phyloP scores from a whole-genome alignment of 2,329 filamentous ascomycete species.

The Paecilomyces sp. region DNA sequence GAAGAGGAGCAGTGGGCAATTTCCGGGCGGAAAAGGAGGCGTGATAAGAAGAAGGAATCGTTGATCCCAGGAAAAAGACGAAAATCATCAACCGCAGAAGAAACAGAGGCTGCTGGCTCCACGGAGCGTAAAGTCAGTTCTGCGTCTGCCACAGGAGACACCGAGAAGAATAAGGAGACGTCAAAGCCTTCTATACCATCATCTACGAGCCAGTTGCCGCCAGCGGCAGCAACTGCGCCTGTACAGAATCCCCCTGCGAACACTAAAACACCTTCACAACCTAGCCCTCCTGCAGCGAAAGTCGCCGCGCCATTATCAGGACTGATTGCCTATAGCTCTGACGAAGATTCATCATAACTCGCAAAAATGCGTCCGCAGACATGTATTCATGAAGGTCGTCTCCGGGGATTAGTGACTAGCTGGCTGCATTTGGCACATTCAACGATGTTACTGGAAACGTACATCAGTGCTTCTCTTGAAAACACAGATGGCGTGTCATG shows the following conservation, averaged over 20 bases:
- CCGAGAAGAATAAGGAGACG: neutral
- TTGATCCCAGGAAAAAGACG: slow-evolving; percentile 35
- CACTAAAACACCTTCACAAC: neutral
- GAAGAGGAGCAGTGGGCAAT: slow-evolving; percentile 44
- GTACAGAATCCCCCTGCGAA: neutral
- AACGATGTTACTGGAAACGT: neutral
- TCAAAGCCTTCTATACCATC: neutral
- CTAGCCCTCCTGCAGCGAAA: slow-evolving; percentile 11
- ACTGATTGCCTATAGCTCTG: slow-evolving; percentile 32
- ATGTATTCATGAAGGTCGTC: neutral
- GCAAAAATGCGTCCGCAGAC: neutral
- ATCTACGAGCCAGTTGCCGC: neutral
- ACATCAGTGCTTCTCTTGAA: neutral
- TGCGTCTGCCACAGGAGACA: neutral
- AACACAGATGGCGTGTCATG: neutral
- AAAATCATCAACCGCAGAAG: slow-evolving; percentile 28
- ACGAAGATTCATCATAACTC: slow-evolving; percentile 24
- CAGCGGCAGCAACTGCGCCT: neutral
- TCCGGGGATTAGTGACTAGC: neutral
- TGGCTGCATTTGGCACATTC: neutral
- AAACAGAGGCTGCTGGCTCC: slow-evolving; percentile 4
- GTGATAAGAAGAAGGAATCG: slow-evolving; percentile 37
- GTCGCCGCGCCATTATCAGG: slow-evolving; percentile 21
- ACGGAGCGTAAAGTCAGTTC: slow-evolving; percentile 7
- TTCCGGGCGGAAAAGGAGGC: slow-evolving; percentile 46